These are phyloP conservation scores for Phytophthora vignae DNA, from an alignment of 352 stramenopile species.

Conservation along the genomic window DNA sequence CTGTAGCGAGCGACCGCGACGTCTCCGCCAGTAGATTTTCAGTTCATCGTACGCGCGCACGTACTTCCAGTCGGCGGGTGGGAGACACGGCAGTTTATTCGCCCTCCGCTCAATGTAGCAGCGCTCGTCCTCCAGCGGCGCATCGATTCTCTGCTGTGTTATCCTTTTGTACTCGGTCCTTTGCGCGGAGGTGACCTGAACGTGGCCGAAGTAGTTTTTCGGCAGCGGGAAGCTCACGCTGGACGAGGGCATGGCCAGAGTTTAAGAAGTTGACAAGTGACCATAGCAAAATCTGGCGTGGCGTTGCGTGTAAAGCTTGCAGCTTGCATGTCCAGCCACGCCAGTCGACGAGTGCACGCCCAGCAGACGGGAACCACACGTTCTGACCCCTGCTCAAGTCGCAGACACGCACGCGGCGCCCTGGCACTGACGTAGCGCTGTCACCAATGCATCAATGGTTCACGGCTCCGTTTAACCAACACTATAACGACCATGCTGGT, in stretches of 20 bases:
- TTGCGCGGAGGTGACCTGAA: conserved; percentile 38
- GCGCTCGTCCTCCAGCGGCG: conserved; percentile 38
- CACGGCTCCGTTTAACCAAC: neutral
- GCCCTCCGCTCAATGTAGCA: conserved; percentile 27
- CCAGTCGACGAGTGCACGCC: conserved; percentile 20
- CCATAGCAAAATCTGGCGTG: conserved; percentile 4
- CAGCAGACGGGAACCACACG: conserved; percentile 19
- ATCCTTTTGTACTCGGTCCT: conserved; percentile 40
- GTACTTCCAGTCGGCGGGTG: conserved; percentile 51
- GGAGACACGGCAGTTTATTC: conserved; percentile 36
- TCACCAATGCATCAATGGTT: conserved; percentile 10
- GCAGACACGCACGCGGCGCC: neutral
- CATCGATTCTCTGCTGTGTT: conserved; percentile 27
- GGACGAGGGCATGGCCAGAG: conserved; percentile 5
- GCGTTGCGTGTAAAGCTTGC: conserved; percentile 8
- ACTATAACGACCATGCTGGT: neutral
- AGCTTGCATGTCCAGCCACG: conserved; percentile 15
- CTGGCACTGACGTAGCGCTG: conserved; percentile 18
- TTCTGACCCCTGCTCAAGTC: neutral
- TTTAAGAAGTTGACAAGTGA: conserved; percentile 14
- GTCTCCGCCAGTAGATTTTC: conserved; percentile 41
- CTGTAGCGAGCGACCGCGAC: conserved; percentile 22
- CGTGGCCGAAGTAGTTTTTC: conserved; percentile 37
- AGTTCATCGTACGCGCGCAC: conserved; percentile 46
- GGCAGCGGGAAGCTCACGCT: conserved; percentile 29